Conservation (phyloP, 805 yeast species). For the Naumovozyma dairenensis region DNA sequence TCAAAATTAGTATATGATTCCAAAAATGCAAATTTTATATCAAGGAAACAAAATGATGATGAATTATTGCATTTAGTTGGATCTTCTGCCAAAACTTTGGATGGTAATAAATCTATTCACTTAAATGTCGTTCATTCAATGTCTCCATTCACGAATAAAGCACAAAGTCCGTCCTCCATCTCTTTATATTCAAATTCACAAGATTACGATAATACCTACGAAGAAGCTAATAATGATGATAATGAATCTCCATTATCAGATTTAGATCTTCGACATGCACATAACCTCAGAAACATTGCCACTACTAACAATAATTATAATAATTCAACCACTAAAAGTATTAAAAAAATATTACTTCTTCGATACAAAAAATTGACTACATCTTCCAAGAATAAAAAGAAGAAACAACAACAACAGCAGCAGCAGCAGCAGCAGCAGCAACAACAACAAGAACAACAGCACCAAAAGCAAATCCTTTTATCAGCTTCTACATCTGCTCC, state of each 20-base stretch:
- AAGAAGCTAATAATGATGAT: neutral
- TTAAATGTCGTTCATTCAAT: conserved; percentile 15
- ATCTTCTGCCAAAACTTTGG: conserved; percentile 25
- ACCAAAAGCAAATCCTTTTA: no score
- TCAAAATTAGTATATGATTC: conserved; percentile 34
- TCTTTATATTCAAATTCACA: conserved; percentile 4
- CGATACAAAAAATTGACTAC: no score
- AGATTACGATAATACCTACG: no score
- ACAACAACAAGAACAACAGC: no score
- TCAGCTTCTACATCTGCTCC: neutral
- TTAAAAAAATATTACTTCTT: no score
- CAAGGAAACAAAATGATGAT: conserved; percentile 22
- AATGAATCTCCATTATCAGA: neutral
- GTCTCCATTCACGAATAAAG: conserved; percentile 9
- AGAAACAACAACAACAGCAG: no score
- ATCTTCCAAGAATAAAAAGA: neutral
- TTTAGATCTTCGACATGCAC: neutral
- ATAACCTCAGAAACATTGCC: neutral
- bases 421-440: no score
- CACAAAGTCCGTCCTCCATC: conserved; percentile 7
- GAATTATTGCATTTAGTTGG: conserved; percentile 27
- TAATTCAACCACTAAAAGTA: neutral
- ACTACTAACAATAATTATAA: neutral
- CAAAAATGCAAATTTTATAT: neutral
- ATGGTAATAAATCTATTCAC: conserved; percentile 21